Base-by-base conservation (phyloP, 306 rosid genomes). In the Malus orientalis region DNA sequence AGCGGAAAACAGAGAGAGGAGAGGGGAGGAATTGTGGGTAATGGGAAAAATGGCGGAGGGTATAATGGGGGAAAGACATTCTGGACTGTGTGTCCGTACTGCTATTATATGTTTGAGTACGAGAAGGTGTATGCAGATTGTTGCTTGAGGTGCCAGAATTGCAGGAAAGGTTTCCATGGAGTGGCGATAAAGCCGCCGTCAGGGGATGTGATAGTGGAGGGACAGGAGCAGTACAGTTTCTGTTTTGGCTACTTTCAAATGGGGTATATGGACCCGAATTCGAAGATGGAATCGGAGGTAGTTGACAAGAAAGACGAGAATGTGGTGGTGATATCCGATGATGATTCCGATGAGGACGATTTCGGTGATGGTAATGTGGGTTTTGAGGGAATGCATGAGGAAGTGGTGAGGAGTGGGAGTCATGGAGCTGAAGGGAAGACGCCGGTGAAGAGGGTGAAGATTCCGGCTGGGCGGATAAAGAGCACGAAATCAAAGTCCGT, bases 1-100 rank as follows among this genome's bases (percentile, higher is more conserved):
- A 42, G 55, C 27, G 47, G 25, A 44, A 33, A 45, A 12, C 60
- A 9, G 77, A 58, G 73, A 10, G 47, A 15, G 57, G n/a, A 20
- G 23, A 18, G 42, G 13, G 42, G 12, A 47, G 19, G 36, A 25
- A 22, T 71, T 42, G 74, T 14, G 27, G 60, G 67, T 5, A 42
- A 42, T 42, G 45, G 45, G 12, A n/a, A 61, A 60, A 49, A 53
- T 32, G 51, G 18, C 1, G 47, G 45, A 51, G 55, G n/a, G 7
- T 79, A 20, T 11, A 54, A 63, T 33, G 71, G 74, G 47, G 76
- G 59, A 11, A 79, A 67, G 54, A 74, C 91, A 27, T 91, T 93
- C 74, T 93, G 98, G 98, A 91, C 97, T 0, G 33, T 89, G 70
- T 93, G 97, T 72, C 93, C 97, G 11, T 93, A 84, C 77, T 91